phyloP scores from a whole-genome alignment of 441 rosid species.

The Dalechampia spathulata region DNA sequence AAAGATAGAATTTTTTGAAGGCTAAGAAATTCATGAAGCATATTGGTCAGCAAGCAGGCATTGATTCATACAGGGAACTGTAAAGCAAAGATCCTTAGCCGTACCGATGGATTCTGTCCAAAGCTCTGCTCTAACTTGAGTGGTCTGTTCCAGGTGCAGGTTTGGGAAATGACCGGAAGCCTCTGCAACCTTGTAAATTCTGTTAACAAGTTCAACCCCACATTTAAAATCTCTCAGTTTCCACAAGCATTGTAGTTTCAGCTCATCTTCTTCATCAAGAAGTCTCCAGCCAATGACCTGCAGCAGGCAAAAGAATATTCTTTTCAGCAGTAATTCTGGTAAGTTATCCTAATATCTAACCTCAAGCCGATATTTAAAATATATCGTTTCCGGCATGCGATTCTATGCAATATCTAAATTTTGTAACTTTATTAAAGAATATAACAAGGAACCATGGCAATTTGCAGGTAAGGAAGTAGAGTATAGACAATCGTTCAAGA shows the following conservation, averaged over 20 bases:
- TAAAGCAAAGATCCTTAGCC: not conserved
- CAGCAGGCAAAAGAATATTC: not conserved
- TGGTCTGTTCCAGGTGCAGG: slow-evolving; percentile 61
- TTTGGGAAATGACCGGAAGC: slow-evolving; percentile 68
- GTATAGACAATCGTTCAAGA: too few relatives aligned
- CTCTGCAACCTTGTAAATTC: slow-evolving; percentile 56
- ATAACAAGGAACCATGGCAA: too few relatives aligned
- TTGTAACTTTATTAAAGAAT: not conserved
- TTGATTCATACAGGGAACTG: not conserved
- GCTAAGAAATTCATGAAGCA: not conserved
- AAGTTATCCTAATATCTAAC: too few relatives aligned
- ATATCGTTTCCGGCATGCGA: not conserved
- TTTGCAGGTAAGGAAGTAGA: too few relatives aligned
- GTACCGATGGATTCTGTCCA: slow-evolving; percentile 76
- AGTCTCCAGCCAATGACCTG: slow-evolving; percentile 93
- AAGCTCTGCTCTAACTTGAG: slow-evolving; percentile 79
- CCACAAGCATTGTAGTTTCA: slow-evolving; percentile 80
- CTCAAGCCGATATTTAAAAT: not conserved
- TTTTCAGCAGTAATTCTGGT: not conserved
- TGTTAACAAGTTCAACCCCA: slow-evolving; percentile 76
- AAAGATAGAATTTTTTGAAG: slow-evolving; percentile 4
- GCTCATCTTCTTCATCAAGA: slow-evolving; percentile 56
- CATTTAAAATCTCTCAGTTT: slow-evolving; percentile 64
- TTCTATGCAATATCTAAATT: not conserved
- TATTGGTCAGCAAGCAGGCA: not conserved